Evolutionary conservation across 495 filamentous ascomycete species (phyloP).

Genomic region (Copromyces sp.): DNA sequence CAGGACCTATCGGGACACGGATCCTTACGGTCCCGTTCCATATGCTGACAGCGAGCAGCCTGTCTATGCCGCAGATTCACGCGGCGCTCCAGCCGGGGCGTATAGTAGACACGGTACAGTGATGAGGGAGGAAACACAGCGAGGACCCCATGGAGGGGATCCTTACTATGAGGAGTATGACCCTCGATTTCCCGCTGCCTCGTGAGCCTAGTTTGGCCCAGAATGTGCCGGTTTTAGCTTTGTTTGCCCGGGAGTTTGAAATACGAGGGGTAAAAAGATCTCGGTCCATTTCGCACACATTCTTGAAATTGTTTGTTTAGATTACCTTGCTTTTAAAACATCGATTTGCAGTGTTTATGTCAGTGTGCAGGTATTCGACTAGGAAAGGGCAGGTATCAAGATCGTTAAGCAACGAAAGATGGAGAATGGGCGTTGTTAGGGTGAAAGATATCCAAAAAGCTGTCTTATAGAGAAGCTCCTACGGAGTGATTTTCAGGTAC

Average conservation of each 20-base stretch:
- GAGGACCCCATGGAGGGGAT: constrained; percentile 11
- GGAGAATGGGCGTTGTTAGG: neutral
- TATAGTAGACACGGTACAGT: neutral
- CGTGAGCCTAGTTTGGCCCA: neutral
- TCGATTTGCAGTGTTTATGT: neutral
- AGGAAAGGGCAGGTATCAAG: neutral
- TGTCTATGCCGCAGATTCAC: constrained; percentile 6
- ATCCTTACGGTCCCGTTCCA: constrained; percentile 1
- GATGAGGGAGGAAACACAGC: neutral
- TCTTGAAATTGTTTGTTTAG: neutral
- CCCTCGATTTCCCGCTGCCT: constrained; percentile 21
- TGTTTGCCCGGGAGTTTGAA: neutral
- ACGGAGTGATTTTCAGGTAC: neutral
- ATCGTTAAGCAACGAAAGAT: neutral
- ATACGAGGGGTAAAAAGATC: neutral
- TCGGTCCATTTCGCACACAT: neutral
- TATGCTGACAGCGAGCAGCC: constrained; percentile 7
- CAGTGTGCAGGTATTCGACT: neutral
- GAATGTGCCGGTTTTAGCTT: neutral
- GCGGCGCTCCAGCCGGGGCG: neutral
- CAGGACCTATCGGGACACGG: neutral
- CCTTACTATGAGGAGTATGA: constrained; percentile 33
- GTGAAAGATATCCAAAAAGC: neutral
- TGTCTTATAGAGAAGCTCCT: neutral
- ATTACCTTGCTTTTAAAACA: neutral